These are phyloP conservation scores for Kuraishia floccosa DNA, from an alignment of 805 yeast genomes.

Conservation along the genomic window DNA sequence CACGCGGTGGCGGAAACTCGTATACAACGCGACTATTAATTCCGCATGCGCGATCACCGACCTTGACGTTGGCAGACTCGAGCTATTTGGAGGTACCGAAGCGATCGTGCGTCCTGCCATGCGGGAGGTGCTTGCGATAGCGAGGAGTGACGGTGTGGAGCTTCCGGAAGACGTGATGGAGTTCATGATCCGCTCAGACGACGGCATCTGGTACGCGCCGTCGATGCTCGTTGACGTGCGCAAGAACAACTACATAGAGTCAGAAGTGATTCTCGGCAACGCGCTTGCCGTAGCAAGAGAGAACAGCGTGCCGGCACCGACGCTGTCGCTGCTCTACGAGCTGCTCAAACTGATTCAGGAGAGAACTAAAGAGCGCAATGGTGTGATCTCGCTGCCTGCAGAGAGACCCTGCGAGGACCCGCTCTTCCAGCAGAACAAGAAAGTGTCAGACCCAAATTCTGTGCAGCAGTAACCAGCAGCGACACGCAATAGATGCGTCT, in stretches of 20 bases:
- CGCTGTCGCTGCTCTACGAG: constrained; percentile 42
- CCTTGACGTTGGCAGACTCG: constrained; percentile 46
- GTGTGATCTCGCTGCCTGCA: constrained; percentile 30
- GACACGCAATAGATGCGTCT: too few species aligned
- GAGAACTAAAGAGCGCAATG: constrained; percentile 44
- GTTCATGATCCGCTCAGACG: constrained; percentile 44
- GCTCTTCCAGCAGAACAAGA: too few species aligned
- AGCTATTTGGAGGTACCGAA: constrained; percentile 28
- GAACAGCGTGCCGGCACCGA: constrained; percentile 43
- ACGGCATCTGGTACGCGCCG: constrained; percentile 48
- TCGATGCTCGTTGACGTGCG: constrained; percentile 64
- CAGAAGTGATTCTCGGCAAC: constrained; percentile 65
- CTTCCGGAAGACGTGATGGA: constrained; percentile 39
- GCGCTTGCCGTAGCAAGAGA: constrained; percentile 38
- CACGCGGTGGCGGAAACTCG: constrained; percentile 54
- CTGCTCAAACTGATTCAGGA: constrained; percentile 53
- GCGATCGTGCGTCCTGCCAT: constrained; percentile 44
- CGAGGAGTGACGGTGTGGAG: constrained; percentile 55
- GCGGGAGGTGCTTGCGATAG: constrained; percentile 55
- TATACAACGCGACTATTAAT: constrained; percentile 61
- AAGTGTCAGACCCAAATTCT: too few species aligned
- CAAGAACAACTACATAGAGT: constrained; percentile 58
- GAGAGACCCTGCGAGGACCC: too few species aligned
- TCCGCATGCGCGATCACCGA: constrained; percentile 49
- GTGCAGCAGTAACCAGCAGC: too few species aligned